Evolutionary conservation across 1,284 basidiomycete species (phyloP), one percentile per base, ranked within the genome.

Genomic region (Ganoderma multipileum): DNA sequence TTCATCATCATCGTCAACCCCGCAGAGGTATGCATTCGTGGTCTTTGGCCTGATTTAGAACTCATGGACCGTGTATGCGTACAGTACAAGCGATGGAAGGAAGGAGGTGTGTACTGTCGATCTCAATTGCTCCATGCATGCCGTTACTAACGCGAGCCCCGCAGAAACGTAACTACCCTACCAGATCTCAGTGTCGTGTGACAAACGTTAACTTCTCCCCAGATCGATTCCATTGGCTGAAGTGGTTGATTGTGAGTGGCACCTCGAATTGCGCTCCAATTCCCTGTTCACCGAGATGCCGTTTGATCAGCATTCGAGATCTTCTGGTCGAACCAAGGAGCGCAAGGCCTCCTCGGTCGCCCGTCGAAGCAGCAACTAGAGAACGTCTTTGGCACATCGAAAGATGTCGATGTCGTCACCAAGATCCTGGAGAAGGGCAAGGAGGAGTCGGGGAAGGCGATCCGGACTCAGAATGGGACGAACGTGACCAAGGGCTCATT

Each of bases 331-430:
- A 79, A 79, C 30, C 91, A 93, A 78, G 94, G 93, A 14, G 79
- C 85, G 12, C 92, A 94, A 78, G 94, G 94, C 9, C 78, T 88
- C 59, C 85, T 94, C 54, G 87, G 90, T 39, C 83, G 84, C 65
- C 85, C 91, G 8, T 95, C 93, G 20, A 89, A 91, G 61, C 93
- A 95, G 76, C 90, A 94, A 76, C 87, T 95, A 54, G 92, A 94
- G 62, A 89, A 81, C 69, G 82, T 81, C 33, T 95, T 95, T 73
- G 89, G 86, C 41, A 86, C 90, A 9, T 79, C 83, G 74, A 89
- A 88, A 67, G 91, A 94, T 63, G 76, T 82, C 38, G 91, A 93
- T 3, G 90, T 91, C 18, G 79, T 92, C 30, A 76, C 79, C 64
- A 77, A 79, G 23, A 84, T 95, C 66, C 82, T 95, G 65, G 74